Percentiles rank a stretch among this genome's conserved stretches.
Evolutionary conservation across 1,284 basidiomycete genomes (phyloP).

Genomic region (Puccinia sorghi): DNA sequence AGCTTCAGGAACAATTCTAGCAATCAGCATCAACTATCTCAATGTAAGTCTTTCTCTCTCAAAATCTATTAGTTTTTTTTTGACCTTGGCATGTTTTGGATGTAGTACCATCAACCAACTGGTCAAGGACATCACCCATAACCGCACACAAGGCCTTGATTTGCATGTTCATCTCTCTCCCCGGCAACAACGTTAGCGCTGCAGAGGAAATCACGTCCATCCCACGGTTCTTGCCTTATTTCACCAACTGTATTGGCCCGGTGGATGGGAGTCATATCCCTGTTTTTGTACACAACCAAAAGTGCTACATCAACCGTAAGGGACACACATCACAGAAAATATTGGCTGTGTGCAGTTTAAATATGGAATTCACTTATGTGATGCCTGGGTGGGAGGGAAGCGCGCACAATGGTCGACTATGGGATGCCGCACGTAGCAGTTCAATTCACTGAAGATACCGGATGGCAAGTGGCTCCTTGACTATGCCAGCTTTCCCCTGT

Average conservation of each 20-base stretch:
- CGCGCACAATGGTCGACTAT: conserved; percentile 7
- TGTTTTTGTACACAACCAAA: not conserved
- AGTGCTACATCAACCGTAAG: not conserved
- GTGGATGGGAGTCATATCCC: not conserved
- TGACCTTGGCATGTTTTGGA: not conserved
- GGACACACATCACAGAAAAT: conserved; percentile 19
- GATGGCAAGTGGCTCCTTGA: not conserved
- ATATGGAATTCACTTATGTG: conserved; percentile 26
- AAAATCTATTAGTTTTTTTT: no score
- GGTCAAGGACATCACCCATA: not conserved
- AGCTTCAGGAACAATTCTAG: not conserved
- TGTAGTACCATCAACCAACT: conserved; percentile 17
- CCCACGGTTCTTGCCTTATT: conserved; percentile 3
- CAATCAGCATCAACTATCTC: not conserved
- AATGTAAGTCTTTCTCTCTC: not conserved
- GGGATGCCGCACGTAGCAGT: conserved; percentile 1
- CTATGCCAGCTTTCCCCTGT: not conserved
- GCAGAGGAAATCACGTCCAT: not conserved
- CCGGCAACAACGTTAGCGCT: not conserved
- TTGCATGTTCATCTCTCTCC: not conserved
- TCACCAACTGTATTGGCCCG: not conserved
- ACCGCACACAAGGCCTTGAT: not conserved
- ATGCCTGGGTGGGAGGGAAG: conserved; percentile 29
- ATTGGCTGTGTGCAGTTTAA: conserved; percentile 15
- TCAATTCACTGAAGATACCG: not conserved